A percentile compares a stretch with the other conserved stretches of the same genome.
Conservation (phyloP, 2,329 filamentous ascomycete species). For the Alternaria sp. region DNA sequence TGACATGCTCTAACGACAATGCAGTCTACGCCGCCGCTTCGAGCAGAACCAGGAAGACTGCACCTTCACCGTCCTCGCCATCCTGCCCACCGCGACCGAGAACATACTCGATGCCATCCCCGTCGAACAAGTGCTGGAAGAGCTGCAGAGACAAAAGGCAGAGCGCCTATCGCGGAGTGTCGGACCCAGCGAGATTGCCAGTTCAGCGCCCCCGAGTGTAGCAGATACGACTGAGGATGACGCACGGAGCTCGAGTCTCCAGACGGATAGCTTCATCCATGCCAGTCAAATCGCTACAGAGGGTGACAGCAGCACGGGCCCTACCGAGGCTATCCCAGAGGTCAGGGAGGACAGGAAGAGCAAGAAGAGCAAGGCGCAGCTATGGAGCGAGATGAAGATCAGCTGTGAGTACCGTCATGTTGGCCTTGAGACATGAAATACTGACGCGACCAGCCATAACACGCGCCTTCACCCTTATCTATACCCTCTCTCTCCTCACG, state of each 20-base stretch:
- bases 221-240: slow-evolving; percentile 73
- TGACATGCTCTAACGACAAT: not conserved
- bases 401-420: slow-evolving; percentile 68
- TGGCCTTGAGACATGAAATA: slow-evolving; percentile 9
- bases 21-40: slow-evolving; percentile 89
- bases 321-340: slow-evolving; percentile 43
- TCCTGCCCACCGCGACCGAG: slow-evolving; percentile 88
- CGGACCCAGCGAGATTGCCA: slow-evolving; percentile 62
- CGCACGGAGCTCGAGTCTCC: slow-evolving; percentile 74
- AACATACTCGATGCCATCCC: slow-evolving; percentile 87
- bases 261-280: slow-evolving; percentile 83
- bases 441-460: slow-evolving; percentile 72
- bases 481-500: slow-evolving; percentile 86
- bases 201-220: slow-evolving; percentile 69
- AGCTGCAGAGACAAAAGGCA: slow-evolving; percentile 91
- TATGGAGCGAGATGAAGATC: slow-evolving; percentile 98
- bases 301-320: slow-evolving; percentile 54
- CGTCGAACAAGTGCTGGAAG: slow-evolving; percentile 89
- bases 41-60: slow-evolving; percentile 99
- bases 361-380: slow-evolving; percentile 85
- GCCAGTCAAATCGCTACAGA: slow-evolving; percentile 72
- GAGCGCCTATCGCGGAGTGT: slow-evolving; percentile 69
- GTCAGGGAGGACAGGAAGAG: slow-evolving; percentile 56
- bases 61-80: slow-evolving; percentile 94
- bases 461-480: slow-evolving; percentile 87